A percentile compares a stretch with the other conserved stretches of the same genome.
Conservation (phyloP, 208 protist species). For the Trypanosomatidae sp. region DNA sequence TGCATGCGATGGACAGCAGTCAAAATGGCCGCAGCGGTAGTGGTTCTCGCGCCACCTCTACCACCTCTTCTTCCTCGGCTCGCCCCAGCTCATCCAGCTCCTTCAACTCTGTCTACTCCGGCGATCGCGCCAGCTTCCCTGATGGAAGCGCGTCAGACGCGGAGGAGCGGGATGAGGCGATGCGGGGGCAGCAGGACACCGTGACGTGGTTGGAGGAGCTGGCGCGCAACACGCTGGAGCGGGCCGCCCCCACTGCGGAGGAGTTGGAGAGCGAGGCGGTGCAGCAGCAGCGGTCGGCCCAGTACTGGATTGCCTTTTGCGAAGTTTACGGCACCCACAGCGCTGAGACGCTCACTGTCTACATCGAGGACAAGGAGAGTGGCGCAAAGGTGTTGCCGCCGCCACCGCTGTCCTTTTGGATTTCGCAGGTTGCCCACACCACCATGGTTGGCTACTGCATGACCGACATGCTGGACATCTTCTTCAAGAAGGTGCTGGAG, state of each 20-base stretch:
- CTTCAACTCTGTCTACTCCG: constrained; percentile 42
- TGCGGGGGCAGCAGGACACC: constrained; percentile 19
- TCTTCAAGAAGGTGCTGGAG: constrained; percentile 50
- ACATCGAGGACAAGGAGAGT: constrained; percentile 47
- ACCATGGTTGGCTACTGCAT: constrained; percentile 53
- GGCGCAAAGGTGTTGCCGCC: constrained; percentile 48
- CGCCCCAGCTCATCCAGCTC: constrained; percentile 24
- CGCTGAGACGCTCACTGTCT: constrained; percentile 48
- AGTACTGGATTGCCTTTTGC: constrained; percentile 78
- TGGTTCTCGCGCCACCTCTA: background rate
- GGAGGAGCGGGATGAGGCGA: constrained; percentile 4
- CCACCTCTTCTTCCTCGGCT: constrained; percentile 7
- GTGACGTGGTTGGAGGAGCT: constrained; percentile 37
- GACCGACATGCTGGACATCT: constrained; percentile 39
- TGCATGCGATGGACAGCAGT: background rate
- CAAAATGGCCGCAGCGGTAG: background rate
- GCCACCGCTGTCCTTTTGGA: constrained; percentile 52
- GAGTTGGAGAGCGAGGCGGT: constrained; percentile 36
- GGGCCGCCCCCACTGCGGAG: constrained; percentile 14
- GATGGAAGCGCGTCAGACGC: constrained; percentile 9
- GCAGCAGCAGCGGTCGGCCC: constrained; percentile 41
- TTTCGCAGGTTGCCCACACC: constrained; percentile 37
- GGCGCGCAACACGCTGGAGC: constrained; percentile 13
- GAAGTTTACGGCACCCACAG: constrained; percentile 75
- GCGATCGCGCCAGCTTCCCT: constrained; percentile 37